Base-by-base conservation (phyloP, 768 basidiomycete genomes). In the Leccinellum rugosiceps region DNA sequence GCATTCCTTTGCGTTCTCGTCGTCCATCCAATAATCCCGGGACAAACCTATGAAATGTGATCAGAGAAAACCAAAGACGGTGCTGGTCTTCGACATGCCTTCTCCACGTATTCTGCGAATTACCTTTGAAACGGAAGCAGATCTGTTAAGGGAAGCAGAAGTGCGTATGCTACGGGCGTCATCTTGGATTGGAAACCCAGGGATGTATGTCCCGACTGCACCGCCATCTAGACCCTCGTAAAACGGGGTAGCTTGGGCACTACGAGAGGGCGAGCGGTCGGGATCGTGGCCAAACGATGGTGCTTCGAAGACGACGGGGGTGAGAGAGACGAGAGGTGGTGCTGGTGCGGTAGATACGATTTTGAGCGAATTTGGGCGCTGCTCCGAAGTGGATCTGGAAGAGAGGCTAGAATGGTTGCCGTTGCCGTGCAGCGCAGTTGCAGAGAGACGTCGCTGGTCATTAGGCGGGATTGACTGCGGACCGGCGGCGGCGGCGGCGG, bases 1-100 rank as follows among this genome's bases (percentile, higher is more conserved):
- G 67, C 94, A 96, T 66, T 97, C 94, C 68, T 90, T 97, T 65
- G 92, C 92, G 55, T 90, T 89, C 66, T 93, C 93, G 67, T 98
- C 95, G 59, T 94, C 92, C 94, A 98, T 98, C 97, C 97, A 99
- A 68, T 98, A 98, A 67, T 97, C 92, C 61, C 87, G 85, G 23
- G 92, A 92, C 19, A 96, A 68, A n/a, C 91, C 92, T 92, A 52
- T 32, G 11, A 3, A 21, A 53, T 60, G 14, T 10, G 5, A 55
- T 63, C 34, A 61, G 62, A 49, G 50, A 52, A 19, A 52, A 55
- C 28, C 35, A 43, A 28, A 47, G 34, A 47, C 34, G 48, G 55
- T 50, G 55, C 47, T 55, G 35, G 55, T 50, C 32, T 14, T 52
- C 6, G 25, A 67, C 71, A 59, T 63, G 81, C 94, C 94, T 82